Evolutionary conservation across 192 early-diverging fungal genomes (phyloP), one percentile per base, ranked within the genome.

Genomic region (Dissophora globulifera): DNA sequence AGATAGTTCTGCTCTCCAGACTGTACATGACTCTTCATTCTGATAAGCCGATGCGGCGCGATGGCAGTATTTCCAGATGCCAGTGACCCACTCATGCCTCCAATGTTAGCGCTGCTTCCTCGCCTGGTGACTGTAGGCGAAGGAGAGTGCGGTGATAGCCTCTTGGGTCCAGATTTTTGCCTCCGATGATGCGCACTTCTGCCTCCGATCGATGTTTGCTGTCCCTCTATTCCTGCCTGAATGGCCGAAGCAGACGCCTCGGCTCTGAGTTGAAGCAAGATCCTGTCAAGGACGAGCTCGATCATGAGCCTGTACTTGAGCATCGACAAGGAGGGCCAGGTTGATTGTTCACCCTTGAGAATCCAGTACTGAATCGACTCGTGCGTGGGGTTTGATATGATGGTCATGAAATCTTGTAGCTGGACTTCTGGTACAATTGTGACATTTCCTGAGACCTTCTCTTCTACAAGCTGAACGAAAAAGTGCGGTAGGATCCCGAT

Each of bases 261-360:
- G 1, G 57, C 72, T 22, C 72, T 12, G 0, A 76, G 50, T 16
- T 60, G 63, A 4, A 76, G 30, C 58, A 76, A 50, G 47, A 76
- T 78, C 69, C 78, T 47, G 50, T 94, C 88, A 15, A 94, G 70
- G 25, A 85, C 88, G 23, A 91, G 57, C 70, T 94, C 93, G 48
- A 94, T 84, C 75, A 82, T 83, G 23, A 85, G 85, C n/a, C 93
- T 79, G 46, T 86, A 83, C 25, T 79, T 80, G 56, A 93, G 90
- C 64, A 94, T 72, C 6, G 86, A 81, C 13, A 94, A 55, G 31
- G 86, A 79, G 3, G 93, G 93, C 93, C 93, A 94, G 0, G 91
- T 90, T 3, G 91, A 86, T 49, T 86, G 83, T 62, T 94, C 89
- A n/a, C 93, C 93, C 58, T 93, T 92, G 17, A 84, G 32, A 40